Evolutionary conservation across 2,329 filamentous ascomycete species (phyloP).

Genomic region (Talaromyces pinophilus): DNA sequence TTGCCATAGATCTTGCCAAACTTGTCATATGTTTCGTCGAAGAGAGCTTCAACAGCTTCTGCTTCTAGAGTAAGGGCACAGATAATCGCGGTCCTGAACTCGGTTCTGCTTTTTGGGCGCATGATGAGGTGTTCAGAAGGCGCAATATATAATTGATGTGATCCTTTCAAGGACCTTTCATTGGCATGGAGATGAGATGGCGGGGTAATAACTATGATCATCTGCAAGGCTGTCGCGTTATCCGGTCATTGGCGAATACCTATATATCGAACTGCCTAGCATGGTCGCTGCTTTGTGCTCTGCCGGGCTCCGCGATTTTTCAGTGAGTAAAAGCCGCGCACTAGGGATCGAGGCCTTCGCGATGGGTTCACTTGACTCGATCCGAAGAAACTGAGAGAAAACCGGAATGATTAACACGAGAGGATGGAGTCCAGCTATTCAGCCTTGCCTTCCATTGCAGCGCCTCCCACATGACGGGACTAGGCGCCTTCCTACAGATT

Average conservation of each 20-base stretch:
- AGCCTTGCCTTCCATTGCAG: not conserved
- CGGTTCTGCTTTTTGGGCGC: not conserved
- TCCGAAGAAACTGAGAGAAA: not conserved
- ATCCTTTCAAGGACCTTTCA: not conserved
- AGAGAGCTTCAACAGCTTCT: slow-evolving; percentile 5
- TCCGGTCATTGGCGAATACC: not conserved
- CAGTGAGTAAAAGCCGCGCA: not conserved
- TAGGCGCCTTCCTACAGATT: not conserved
- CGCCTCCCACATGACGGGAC: not conserved
- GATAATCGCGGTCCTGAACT: slow-evolving; percentile 4
- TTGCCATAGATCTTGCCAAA: not conserved
- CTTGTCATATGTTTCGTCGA: slow-evolving; percentile 5
- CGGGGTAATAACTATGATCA: not conserved
- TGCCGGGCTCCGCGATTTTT: not conserved
- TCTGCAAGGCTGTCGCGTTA: not conserved
- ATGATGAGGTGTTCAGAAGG: not conserved
- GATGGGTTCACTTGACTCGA: not conserved
- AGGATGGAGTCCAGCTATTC: not conserved
- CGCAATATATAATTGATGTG: too few species aligned
- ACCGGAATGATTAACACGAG: too few species aligned
- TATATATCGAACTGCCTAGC: not conserved
- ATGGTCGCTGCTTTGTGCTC: not conserved
- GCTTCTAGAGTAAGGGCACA: slow-evolving; percentile 6
- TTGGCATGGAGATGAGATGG: not conserved
- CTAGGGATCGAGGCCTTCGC: not conserved